Evolutionary conservation across 164 flowering plant species (phyloP).

Genomic region (Houttuynia cordata): DNA sequence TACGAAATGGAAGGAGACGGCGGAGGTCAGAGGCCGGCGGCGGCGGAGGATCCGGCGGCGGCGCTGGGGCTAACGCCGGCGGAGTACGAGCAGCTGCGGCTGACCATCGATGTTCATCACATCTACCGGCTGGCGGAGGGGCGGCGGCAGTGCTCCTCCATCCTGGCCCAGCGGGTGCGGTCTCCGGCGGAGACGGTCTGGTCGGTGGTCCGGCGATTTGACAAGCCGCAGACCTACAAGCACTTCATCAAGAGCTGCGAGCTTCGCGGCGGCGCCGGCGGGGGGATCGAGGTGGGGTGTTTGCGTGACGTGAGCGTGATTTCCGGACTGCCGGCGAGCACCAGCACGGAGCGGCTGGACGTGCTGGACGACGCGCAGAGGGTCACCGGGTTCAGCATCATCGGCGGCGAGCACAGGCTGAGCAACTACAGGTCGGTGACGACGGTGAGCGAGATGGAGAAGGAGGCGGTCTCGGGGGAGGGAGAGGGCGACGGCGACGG

Average conservation of each 20-base stretch:
- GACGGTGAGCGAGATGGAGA: constrained; percentile 37
- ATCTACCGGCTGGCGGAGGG: constrained; percentile 14
- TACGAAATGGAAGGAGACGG: background rate
- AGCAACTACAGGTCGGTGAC: constrained; percentile 82
- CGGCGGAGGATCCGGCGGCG: too few relatives aligned
- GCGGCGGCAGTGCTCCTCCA: constrained; percentile 59
- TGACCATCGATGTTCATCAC: background rate
- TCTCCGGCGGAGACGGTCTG: constrained; percentile 63
- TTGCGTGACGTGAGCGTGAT: constrained; percentile 80
- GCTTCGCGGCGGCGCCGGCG: constrained; percentile 21
- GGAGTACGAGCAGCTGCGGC: background rate
- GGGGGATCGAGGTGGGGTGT: constrained; percentile 41
- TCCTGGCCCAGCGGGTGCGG: constrained; percentile 57
- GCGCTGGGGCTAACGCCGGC: constrained; percentile 1
- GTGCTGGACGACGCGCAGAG: constrained; percentile 55
- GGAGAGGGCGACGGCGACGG: too few relatives aligned
- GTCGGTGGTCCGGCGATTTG: constrained; percentile 81
- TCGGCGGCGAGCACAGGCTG: constrained; percentile 91
- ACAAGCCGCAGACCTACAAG: constrained; percentile 77
- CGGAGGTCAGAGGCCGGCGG: too few relatives aligned
- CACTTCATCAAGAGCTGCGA: constrained; percentile 89
- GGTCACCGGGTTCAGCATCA: constrained; percentile 77
- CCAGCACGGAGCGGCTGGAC: constrained; percentile 85
- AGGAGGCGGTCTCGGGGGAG: background rate
- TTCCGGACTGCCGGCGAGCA: constrained; percentile 83